Base-by-base conservation (phyloP, 495 filamentous ascomycete genomes). In the Penicillium macrosclerotiorum region DNA sequence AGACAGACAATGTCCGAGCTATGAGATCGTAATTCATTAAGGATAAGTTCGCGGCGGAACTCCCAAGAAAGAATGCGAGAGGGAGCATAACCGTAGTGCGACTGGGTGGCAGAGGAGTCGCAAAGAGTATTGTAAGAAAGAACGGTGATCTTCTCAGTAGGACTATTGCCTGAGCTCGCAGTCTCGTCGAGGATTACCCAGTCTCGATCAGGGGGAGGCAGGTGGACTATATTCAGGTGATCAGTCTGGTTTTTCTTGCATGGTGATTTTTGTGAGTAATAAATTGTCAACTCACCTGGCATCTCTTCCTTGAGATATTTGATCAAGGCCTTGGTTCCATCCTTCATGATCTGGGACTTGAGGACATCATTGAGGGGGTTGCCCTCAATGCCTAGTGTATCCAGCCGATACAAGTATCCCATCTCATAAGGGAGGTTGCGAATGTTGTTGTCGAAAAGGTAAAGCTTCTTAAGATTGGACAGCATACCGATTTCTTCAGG, bases 401-500 rank as follows among this genome's bases (percentile, higher is more conserved):
- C 88, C 45, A 99, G 63, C 35, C 86, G 78, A 60, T 90, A 88
- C 12, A 99, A 74, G 31, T 88, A 88, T 3, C 93, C 93, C 47
- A 99, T 69, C 62, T 96, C 91, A 54, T 75, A 83, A 5, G 93
- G 94, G 14, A 99, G 76, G 5, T 76, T 81, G 39, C 77, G 80
- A 41, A 99, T 83, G 34, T 85, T 73, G 63, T 99, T 99, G 64
- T 96, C 88, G 60, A 95, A 96, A 3, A 95, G 71, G 16, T 86
- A 69, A 1, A 99, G 76, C 30, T 80, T 78, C 59, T 84, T 84
- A 37, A 99, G 71, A 50, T 86, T 89, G 30, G 89, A 88, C 47
- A 96, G 85, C 90, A 97, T 97, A 52, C 93, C 94, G 39, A 97
- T 81, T 74, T 99, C 92, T 13, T 87, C 81, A 5, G 93, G 93